These are phyloP conservation scores for Alternaria sp. DNA, from an alignment of 2,329 filamentous ascomycete species.

Conservation along the genomic window DNA sequence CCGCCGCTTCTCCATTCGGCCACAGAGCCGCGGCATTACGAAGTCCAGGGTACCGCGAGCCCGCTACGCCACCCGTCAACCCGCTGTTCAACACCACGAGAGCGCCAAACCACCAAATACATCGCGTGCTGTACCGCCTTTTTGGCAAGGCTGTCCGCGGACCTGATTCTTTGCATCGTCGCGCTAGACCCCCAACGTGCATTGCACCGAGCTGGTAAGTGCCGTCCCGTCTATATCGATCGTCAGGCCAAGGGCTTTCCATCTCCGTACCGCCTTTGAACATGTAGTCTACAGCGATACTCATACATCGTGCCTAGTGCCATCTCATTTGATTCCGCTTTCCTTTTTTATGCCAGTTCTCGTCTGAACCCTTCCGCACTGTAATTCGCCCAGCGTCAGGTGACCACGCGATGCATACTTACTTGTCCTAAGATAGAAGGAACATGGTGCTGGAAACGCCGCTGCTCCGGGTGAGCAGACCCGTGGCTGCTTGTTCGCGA, in stretches of 20 bases:
- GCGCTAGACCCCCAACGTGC: slow-evolving; percentile 25
- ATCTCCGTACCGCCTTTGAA: slow-evolving; percentile 8
- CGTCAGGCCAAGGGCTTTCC: background rate
- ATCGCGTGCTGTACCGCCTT: slow-evolving; percentile 2
- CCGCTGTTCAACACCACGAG: slow-evolving; percentile 26
- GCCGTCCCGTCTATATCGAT: slow-evolving; percentile 14
- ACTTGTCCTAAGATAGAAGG: slow-evolving; percentile 14
- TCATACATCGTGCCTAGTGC: background rate
- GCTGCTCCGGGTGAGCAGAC: slow-evolving; percentile 74
- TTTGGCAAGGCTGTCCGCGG: slow-evolving; percentile 1
- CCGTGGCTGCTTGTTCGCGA: slow-evolving; percentile 79
- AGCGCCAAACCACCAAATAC: slow-evolving; percentile 11
- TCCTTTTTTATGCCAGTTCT: background rate
- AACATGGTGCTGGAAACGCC: slow-evolving; percentile 61
- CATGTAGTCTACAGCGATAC: background rate
- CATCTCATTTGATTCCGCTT: background rate
- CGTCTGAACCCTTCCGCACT: background rate
- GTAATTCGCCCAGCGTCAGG: background rate
- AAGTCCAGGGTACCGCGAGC: background rate
- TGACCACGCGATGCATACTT: slow-evolving; percentile 4
- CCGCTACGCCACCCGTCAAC: slow-evolving; percentile 5
- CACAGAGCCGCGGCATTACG: slow-evolving; percentile 1
- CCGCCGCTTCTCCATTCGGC: background rate
- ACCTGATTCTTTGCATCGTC: slow-evolving; percentile 8
- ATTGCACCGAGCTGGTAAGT: slow-evolving; percentile 26